Percentiles rank a stretch among this genome's conserved stretches.
Evolutionary conservation across 768 basidiomycete genomes (phyloP).

Genomic region (Hydnum rufescens): DNA sequence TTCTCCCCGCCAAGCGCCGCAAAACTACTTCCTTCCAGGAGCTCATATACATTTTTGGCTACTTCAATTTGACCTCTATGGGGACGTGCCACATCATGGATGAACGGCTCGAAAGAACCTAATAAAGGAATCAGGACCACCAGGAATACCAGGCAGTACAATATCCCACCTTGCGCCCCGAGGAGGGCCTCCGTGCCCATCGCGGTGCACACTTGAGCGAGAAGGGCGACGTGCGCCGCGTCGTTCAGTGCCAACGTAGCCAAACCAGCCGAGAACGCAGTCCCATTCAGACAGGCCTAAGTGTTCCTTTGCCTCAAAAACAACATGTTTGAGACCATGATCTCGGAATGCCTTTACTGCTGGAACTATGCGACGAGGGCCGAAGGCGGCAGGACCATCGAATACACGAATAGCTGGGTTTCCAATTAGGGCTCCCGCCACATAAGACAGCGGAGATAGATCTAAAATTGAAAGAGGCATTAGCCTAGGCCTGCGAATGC

Average conservation of each 20-base stretch:
- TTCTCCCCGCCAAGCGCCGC: constrained; percentile 41
- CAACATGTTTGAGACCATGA: constrained; percentile 41
- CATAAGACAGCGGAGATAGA: constrained; percentile 58
- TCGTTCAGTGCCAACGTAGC: constrained; percentile 55
- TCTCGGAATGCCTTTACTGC: constrained; percentile 16
- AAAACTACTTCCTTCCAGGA: constrained; percentile 49
- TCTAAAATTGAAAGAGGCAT: constrained; percentile 21
- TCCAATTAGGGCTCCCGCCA: constrained; percentile 61
- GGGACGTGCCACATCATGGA: constrained; percentile 49
- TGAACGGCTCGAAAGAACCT: constrained; percentile 58
- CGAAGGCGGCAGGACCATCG: constrained; percentile 10
- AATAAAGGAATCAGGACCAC: background rate
- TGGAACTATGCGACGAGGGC: constrained; percentile 10
- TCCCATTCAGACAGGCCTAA: constrained; percentile 40
- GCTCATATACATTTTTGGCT: constrained; percentile 44
- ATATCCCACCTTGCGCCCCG: constrained; percentile 31
- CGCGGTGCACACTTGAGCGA: constrained; percentile 52
- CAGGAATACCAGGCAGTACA: background rate
- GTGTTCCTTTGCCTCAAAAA: constrained; percentile 17
- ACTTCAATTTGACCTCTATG: constrained; percentile 75
- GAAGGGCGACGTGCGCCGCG: constrained; percentile 24
- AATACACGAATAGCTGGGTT: constrained; percentile 59
- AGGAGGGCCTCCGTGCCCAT: constrained; percentile 68
- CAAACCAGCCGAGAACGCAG: constrained; percentile 67
- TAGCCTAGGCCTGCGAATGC: background rate